Evolutionary conservation across 352 stramenopile genomes (phyloP).

Genomic region (Phytophthora gonapodyides): DNA sequence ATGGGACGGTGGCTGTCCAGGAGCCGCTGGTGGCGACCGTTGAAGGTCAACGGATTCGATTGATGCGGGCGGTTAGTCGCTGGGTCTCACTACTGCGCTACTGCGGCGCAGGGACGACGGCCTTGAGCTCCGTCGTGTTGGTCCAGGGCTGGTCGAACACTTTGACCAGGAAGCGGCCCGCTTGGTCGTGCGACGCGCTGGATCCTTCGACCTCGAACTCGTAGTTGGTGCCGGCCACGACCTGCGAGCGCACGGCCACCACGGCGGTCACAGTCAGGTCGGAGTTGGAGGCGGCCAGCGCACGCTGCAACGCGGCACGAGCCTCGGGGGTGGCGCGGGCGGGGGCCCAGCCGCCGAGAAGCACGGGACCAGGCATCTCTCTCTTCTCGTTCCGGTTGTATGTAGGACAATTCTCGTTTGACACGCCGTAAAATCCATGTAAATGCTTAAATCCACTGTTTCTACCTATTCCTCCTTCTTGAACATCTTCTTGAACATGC

Average conservation of each 20-base stretch:
- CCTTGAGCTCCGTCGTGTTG: constrained; percentile 35
- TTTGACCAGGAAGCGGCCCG: constrained; percentile 29
- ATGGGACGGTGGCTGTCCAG: constrained; percentile 6
- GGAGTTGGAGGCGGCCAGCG: constrained; percentile 20
- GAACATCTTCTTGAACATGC: constrained; percentile 92
- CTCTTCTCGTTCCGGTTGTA: constrained; percentile 13
- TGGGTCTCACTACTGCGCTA: constrained; percentile 12
- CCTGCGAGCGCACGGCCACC: constrained; percentile 37
- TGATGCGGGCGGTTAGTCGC: neutral
- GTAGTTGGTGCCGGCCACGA: constrained; percentile 50
- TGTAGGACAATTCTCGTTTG: too few species aligned
- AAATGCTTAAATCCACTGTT: constrained; percentile 23
- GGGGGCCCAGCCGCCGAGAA: constrained; percentile 34
- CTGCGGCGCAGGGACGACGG: constrained; percentile 15
- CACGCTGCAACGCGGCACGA: constrained; percentile 28
- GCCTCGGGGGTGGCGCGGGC: constrained; percentile 27
- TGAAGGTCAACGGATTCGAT: constrained; percentile 21
- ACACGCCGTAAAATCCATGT: constrained; percentile 18
- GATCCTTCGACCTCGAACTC: constrained; percentile 46
- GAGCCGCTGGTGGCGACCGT: constrained; percentile 20
- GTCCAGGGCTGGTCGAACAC: constrained; percentile 43
- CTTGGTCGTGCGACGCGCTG: constrained; percentile 23
- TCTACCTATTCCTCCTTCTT: constrained; percentile 73
- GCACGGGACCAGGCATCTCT: constrained; percentile 21
- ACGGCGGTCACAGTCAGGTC: constrained; percentile 33